Percentiles rank a stretch among this genome's conserved stretches.
phyloP scores from a whole-genome alignment of 2,329 filamentous ascomycete genomes.

The Dactylellina sp. region DNA sequence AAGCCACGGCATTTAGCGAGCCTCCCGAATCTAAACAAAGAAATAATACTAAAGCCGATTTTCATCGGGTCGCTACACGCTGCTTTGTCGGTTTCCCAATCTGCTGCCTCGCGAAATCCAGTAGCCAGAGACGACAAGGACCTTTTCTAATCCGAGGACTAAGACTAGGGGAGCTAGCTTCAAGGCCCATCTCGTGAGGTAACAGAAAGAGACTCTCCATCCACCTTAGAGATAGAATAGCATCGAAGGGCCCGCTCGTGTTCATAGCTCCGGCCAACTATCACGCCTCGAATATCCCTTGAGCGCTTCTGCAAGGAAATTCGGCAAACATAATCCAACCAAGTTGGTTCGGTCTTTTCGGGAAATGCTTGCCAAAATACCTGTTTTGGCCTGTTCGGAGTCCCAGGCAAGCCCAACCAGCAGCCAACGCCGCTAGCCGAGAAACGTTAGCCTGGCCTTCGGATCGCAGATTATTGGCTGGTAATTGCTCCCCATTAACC shows the following conservation, averaged over 20 bases:
- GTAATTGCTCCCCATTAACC: neutral
- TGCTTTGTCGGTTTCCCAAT: conserved; percentile 7
- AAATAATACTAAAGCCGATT: neutral
- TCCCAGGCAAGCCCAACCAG: conserved; percentile 9
- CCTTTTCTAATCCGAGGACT: no score
- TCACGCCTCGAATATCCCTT: conserved; percentile 37
- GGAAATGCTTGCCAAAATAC: conserved; percentile 32
- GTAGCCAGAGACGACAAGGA: no score
- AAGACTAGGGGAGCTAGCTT: neutral
- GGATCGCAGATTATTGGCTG: conserved; percentile 9
- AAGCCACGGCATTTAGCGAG: no score
- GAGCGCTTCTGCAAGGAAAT: conserved; percentile 41
- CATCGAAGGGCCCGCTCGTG: neutral
- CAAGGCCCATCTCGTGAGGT: neutral
- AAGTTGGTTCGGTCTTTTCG: conserved; percentile 24
- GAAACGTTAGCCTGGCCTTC: conserved; percentile 5
- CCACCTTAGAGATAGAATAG: conserved; percentile 10
- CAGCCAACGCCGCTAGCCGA: conserved; percentile 5
- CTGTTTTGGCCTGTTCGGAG: conserved; percentile 16
- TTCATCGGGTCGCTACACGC: neutral
- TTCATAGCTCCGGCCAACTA: neutral
- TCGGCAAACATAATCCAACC: conserved; percentile 28
- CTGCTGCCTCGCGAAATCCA: neutral
- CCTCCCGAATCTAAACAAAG: no score
- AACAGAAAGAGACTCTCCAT: conserved; percentile 15